Evolutionary conservation across 1,284 basidiomycete species (phyloP), one percentile per base, ranked within the genome.

Genomic region (Ustilago curta): DNA sequence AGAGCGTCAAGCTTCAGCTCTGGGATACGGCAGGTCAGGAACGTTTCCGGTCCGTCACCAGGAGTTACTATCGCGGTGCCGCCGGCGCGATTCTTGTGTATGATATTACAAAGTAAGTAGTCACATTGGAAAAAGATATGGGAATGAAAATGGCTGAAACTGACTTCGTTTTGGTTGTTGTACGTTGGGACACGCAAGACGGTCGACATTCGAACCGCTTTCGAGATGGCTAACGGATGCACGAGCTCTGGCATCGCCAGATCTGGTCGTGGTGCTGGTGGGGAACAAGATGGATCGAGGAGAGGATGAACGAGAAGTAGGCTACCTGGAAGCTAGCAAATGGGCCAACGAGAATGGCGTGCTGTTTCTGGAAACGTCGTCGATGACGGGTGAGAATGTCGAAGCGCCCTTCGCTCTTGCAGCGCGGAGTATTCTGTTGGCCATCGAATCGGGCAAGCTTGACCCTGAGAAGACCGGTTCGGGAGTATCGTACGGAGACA

Each of bases 21-120:
- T 83, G 79, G 79, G 79, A 81, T 39, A 81, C 79, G 4, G 79
- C 81, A 18, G 81, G 79, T 2, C 81, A 81, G 48, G 80, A 82
- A 51, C 51, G 76, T 0, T 80, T 80, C 78, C 93, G 94, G 78
- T 95, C 93, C n/a, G 96, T 99, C 16, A 98, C 96, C 12, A 88
- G 95, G 72, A 95, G 93, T 82, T 98, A 99, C 86, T 98, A 98
- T 86, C 90, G 96, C 57, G 95, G 95, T 21, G 94, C 96, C 16
- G 94, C 37, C 43, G 80, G 77, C 27, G 78, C 76, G 31, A 90
- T 98, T 58, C 89, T 98, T 19, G 94, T 97, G 1, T 98, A 97
- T 86, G 95, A 97, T 86, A 96, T 98, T 81, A 97, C 95, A 51
- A 92, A 91, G 93, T 47, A 29, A 47, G 27, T 29, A 9, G 5